These are phyloP conservation scores for Coniophora puteana DNA, from an alignment of 1,284 basidiomycete species.

Conservation along the genomic window DNA sequence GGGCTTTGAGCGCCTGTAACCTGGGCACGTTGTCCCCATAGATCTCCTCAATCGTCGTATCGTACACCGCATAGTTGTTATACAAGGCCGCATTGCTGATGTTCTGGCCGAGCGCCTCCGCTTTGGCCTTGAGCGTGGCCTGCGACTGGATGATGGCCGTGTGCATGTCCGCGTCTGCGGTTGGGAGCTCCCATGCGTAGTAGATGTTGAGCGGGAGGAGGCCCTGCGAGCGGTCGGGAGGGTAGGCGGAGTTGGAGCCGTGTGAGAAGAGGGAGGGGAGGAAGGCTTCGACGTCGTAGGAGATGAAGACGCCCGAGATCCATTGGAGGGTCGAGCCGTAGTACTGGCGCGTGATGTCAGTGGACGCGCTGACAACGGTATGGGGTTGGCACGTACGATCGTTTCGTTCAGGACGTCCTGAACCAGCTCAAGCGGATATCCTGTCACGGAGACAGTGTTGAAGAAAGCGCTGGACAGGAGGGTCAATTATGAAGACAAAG, in stretches of 20 bases:
- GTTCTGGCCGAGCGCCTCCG: constrained; percentile 40
- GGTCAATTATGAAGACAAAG: constrained; percentile 20
- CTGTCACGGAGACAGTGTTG: constrained; percentile 13
- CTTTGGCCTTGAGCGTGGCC: constrained; percentile 31
- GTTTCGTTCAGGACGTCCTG: constrained; percentile 13
- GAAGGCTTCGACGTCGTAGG: constrained; percentile 58
- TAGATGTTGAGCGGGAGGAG: constrained; percentile 47
- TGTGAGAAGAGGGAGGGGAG: constrained; percentile 40
- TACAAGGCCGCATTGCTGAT: constrained; percentile 39
- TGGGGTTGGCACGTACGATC: constrained; percentile 4
- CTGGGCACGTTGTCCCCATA: constrained; percentile 44
- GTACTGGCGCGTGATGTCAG: constrained; percentile 7
- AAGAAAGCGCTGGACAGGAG: constrained; percentile 17
- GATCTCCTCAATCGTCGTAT: constrained; percentile 40
- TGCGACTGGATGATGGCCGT: constrained; percentile 36
- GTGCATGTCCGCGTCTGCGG: constrained; percentile 36
- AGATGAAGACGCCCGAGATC: constrained; percentile 23
- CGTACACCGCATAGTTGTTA: constrained; percentile 48
- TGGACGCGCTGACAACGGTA: background rate
- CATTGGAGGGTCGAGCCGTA: background rate
- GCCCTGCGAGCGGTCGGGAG: constrained; percentile 35
- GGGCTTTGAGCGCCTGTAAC: constrained; percentile 35
- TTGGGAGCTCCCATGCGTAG: constrained; percentile 35
- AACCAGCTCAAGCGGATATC: constrained; percentile 13
- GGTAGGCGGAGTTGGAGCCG: constrained; percentile 41